Conservation (phyloP, 2,329 filamentous ascomycete genomes). For the Metarhizium humberi region DNA sequence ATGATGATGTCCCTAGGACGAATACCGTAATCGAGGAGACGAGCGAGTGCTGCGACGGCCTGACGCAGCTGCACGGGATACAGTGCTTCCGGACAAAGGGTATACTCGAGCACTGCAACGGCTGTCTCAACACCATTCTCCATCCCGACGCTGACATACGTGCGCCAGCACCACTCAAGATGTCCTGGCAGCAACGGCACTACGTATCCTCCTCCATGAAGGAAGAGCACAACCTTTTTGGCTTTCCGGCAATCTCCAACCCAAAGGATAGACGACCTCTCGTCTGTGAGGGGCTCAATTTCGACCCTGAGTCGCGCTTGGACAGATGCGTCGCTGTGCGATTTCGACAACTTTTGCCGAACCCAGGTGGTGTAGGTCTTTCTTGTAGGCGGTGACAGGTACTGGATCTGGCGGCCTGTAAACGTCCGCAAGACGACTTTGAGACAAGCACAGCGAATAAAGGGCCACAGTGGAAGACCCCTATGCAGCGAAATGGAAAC, state of each 20-base stretch:
- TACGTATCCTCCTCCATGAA: neutral
- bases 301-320: constrained; percentile 1
- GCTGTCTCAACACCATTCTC: constrained; percentile 6
- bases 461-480: neutral
- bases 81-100: constrained; percentile 15
- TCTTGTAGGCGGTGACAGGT: constrained; percentile 3
- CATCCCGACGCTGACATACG: neutral
- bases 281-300: constrained; percentile 5
- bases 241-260: neutral
- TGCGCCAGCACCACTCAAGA: neutral
- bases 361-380: constrained; percentile 5
- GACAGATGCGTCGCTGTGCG: neutral
- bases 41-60: constrained; percentile 13
- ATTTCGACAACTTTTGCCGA: neutral
- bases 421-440: constrained; percentile 2
- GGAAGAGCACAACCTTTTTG: neutral
- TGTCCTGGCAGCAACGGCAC: neutral
- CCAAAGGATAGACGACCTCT: constrained; percentile 1
- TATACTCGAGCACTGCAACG: constrained; percentile 21
- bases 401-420: constrained; percentile 6
- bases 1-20: constrained; percentile 16
- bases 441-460: constrained; percentile 1
- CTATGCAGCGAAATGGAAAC: neutral
- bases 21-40: constrained; percentile 14
- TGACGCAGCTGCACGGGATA: constrained; percentile 20